Conservation (phyloP, 768 basidiomycete species). For the Suillus fuscotomentosus region DNA sequence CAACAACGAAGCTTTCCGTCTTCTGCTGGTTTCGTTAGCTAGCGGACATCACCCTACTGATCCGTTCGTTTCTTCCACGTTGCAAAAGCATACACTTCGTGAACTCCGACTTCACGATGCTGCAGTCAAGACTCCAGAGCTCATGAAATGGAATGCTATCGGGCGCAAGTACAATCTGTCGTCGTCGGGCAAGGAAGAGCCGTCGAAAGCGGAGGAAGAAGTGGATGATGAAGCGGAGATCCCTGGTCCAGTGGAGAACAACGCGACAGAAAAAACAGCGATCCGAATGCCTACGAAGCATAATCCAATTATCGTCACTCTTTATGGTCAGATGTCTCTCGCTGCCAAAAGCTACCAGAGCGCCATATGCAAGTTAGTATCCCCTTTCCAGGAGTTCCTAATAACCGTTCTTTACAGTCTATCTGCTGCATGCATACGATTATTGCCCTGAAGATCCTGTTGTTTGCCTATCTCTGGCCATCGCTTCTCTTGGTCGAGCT, state of each 20-base stretch:
- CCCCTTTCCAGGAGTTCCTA: neutral
- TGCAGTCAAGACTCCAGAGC: conserved; percentile 61
- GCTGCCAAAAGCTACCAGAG: conserved; percentile 86
- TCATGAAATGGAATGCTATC: conserved; percentile 58
- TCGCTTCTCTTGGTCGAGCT: conserved; percentile 85
- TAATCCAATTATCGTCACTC: conserved; percentile 65
- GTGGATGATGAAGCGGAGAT: conserved; percentile 30
- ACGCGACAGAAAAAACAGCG: conserved; percentile 22
- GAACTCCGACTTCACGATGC: conserved; percentile 72
- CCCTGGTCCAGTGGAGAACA: conserved; percentile 11
- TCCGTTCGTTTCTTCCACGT: conserved; percentile 70
- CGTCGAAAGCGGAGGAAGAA: conserved; percentile 30
- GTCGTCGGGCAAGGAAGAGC: conserved; percentile 35
- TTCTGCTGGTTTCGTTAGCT: conserved; percentile 71
- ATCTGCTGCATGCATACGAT: conserved; percentile 86
- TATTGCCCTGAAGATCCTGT: conserved; percentile 81
- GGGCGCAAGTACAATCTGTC: conserved; percentile 57
- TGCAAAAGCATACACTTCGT: conserved; percentile 83
- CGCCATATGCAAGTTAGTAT: conserved; percentile 70
- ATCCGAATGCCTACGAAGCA: conserved; percentile 60
- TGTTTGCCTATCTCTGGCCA: conserved; percentile 78
- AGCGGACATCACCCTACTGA: conserved; percentile 71
- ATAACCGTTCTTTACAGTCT: conserved; percentile 50
- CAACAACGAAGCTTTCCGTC: conserved; percentile 81
- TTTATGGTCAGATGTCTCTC: conserved; percentile 86